Percentiles rank a stretch among this genome's conserved stretches.
phyloP scores from a whole-genome alignment of 495 filamentous ascomycete genomes.

The Tricharina praecox region DNA sequence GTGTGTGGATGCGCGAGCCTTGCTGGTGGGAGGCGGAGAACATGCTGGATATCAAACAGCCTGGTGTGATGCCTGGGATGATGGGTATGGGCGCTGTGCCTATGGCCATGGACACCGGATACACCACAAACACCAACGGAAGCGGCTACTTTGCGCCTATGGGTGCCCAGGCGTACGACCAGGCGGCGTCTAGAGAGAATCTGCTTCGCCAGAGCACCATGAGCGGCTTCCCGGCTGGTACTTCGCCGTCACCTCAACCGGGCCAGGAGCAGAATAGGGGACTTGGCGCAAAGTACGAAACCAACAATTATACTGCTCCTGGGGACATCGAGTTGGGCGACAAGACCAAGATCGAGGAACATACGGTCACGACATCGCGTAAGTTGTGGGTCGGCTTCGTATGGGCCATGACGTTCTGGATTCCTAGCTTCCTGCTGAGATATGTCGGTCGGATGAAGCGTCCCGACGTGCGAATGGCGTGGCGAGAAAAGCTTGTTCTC shows the following conservation, averaged over 20 bases:
- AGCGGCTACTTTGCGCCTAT: constrained; percentile 58
- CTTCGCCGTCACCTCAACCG: constrained; percentile 44
- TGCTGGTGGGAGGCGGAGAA: constrained; percentile 97
- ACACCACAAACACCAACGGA: constrained; percentile 40
- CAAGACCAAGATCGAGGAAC: constrained; percentile 57
- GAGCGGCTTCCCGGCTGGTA: no score
- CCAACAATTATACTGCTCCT: constrained; percentile 34
- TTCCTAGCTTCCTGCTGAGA: constrained; percentile 68
- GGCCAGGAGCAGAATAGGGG: constrained; percentile 18
- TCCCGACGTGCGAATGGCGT: constrained; percentile 90
- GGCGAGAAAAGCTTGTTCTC: constrained; percentile 85
- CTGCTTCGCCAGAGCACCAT: constrained; percentile 42
- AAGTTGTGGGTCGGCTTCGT: constrained; percentile 64
- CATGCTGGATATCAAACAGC: constrained; percentile 77
- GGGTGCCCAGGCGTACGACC: constrained; percentile 36
- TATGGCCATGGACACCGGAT: constrained; percentile 41
- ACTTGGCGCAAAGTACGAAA: constrained; percentile 21
- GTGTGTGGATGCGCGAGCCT: constrained; percentile 86
- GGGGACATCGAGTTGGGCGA: constrained; percentile 62
- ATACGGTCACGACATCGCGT: constrained; percentile 42
- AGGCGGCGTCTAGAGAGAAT: constrained; percentile 53
- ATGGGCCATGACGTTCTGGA: constrained; percentile 86
- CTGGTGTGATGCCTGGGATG: constrained; percentile 34
- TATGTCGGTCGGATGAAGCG: constrained; percentile 88
- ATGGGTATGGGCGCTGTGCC: constrained; percentile 32